Evolutionary conservation across 2,329 filamentous ascomycete genomes (phyloP).

Genomic region (Aspergillus eucalypticola): DNA sequence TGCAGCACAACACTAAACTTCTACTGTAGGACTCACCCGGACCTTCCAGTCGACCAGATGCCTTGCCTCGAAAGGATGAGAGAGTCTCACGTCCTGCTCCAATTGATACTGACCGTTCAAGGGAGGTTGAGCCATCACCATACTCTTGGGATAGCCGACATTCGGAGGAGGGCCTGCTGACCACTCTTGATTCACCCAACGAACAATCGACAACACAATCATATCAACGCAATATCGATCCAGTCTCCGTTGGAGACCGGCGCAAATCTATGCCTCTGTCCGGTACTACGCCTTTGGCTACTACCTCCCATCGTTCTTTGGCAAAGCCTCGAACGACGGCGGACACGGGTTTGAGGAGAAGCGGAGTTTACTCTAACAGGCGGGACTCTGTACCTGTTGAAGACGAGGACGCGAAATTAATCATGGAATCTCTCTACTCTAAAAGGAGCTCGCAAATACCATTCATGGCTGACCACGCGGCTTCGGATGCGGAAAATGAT

Average conservation of each 20-base stretch:
- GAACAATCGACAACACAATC: constrained; percentile 14
- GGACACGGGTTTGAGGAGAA: constrained; percentile 34
- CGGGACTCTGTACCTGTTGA: constrained; percentile 32
- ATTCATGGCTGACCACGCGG: constrained; percentile 21
- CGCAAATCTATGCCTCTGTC: constrained; percentile 25
- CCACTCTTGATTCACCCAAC: constrained; percentile 30
- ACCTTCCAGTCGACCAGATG: constrained; percentile 21
- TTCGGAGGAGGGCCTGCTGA: constrained; percentile 53
- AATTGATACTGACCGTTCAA: constrained; percentile 47
- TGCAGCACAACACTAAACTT: constrained; percentile 19
- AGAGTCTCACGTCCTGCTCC: constrained; percentile 39
- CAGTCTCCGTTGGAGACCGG: constrained; percentile 18
- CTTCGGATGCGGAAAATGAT: constrained; percentile 26
- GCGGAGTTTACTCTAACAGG: constrained; percentile 30
- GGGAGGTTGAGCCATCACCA: constrained; percentile 50
- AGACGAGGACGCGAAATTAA: constrained; percentile 44
- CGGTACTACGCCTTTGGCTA: constrained; percentile 26
- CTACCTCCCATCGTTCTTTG: constrained; percentile 35
- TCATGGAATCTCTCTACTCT: constrained; percentile 36
- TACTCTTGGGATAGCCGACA: constrained; percentile 56
- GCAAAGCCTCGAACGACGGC: constrained; percentile 26
- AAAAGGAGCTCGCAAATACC: constrained; percentile 26
- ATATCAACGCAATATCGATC: constrained; percentile 17
- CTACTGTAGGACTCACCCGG: constrained; percentile 27
- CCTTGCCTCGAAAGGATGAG: constrained; percentile 24